These are phyloP conservation scores for Paspalum vaginatum DNA, from an alignment of 176 grass and related monocot species.

Conservation along the genomic window DNA sequence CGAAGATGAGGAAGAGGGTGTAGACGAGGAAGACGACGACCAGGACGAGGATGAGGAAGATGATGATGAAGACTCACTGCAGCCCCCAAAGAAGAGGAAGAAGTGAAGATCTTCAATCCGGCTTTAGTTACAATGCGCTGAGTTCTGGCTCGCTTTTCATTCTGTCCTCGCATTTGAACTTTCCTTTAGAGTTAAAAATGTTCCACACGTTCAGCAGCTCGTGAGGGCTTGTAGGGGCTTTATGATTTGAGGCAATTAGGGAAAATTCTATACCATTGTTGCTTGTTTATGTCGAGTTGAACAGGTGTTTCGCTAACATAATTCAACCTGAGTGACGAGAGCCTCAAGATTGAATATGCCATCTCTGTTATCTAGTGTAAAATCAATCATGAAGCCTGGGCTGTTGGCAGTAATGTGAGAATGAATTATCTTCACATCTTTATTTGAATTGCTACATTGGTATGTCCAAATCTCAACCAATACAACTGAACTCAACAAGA, in stretches of 20 bases:
- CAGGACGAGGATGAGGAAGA: conserved; percentile 54
- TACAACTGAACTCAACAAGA: background rate
- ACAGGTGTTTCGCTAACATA: conserved; percentile 64
- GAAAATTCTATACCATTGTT: conserved; percentile 44
- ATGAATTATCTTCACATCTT: background rate
- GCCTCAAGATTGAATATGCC: conserved; percentile 43
- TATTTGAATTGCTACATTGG: background rate
- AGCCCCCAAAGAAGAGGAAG: conserved; percentile 86
- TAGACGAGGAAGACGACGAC: conserved; percentile 47
- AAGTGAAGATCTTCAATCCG: conserved; percentile 54
- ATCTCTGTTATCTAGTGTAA: conserved; percentile 1
- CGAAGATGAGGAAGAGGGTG: conserved; percentile 35
- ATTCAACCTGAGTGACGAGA: conserved; percentile 53
- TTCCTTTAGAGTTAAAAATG: conserved; percentile 44
- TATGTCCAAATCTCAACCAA: background rate
- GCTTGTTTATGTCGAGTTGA: conserved; percentile 52
- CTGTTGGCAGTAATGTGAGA: background rate
- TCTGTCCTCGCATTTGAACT: conserved; percentile 44
- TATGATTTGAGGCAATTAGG: conserved; percentile 46
- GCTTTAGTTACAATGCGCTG: conserved; percentile 47
- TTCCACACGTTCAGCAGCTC: conserved; percentile 14
- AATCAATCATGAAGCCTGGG: background rate
- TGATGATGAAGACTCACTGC: conserved; percentile 67
- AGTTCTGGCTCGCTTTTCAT: conserved; percentile 30
- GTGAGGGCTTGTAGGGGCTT: conserved; percentile 50